A percentile compares a stretch with the other conserved stretches of the same genome.
These are phyloP conservation scores for Eucalyptus erythrocorys DNA, from an alignment of 345 rosid species.

Conservation along the genomic window DNA sequence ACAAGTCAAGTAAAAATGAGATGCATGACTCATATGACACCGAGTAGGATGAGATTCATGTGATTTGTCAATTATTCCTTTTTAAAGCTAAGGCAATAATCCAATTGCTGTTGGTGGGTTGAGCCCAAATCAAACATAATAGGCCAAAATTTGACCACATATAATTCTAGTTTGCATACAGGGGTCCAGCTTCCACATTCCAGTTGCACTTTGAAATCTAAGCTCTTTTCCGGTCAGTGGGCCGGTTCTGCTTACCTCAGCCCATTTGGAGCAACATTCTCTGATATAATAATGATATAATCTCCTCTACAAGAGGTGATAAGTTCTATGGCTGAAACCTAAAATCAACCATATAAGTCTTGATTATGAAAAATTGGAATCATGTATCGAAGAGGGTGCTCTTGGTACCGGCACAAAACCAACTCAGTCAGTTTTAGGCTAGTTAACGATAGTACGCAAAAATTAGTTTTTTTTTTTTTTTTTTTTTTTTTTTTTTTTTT, in stretches of 20 bases:
- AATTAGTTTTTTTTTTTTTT: not conserved
- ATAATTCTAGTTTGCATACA: not conserved
- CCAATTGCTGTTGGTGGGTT: not conserved
- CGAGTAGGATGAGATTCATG: not conserved
- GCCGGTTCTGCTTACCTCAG: not conserved
- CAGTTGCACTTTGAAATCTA: not conserved
- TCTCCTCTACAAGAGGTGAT: too few species aligned
- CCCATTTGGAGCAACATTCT: not conserved
- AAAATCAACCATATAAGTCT: not conserved
- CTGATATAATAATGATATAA: not conserved
- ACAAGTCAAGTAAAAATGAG: not conserved
- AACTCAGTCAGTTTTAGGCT: not conserved
- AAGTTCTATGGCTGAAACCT: not conserved
- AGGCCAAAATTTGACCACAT: not conserved
- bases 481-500: too few species aligned
- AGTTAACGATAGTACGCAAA: not conserved
- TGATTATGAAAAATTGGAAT: not conserved
- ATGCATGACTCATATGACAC: not conserved
- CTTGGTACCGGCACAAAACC: not conserved
- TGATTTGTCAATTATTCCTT: not conserved
- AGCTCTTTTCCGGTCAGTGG: not conserved
- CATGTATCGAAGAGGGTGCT: not conserved
- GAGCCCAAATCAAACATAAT: not conserved
- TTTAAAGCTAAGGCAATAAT: not conserved
- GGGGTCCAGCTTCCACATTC: not conserved